Percentiles rank a stretch among this genome's conserved stretches.
Conservation (phyloP, 2,329 filamentous ascomycete species). For the Fusarium zealandicum region DNA sequence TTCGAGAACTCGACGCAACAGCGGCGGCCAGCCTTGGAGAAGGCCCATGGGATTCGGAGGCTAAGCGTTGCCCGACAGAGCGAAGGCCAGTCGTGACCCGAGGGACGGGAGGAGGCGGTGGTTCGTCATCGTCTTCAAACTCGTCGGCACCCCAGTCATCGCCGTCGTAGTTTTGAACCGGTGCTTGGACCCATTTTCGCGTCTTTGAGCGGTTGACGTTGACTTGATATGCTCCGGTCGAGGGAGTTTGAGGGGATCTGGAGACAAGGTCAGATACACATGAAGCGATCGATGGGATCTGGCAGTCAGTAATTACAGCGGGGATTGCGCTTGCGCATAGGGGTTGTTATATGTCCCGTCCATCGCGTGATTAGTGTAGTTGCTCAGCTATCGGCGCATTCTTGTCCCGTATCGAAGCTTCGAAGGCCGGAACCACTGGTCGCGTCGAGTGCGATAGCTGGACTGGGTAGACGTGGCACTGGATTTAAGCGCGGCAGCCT, state of each 20-base stretch:
- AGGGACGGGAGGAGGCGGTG: constrained; percentile 47
- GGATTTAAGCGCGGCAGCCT: constrained; percentile 20
- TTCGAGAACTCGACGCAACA: constrained; percentile 36
- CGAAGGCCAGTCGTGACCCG: constrained; percentile 39
- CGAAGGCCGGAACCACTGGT: constrained; percentile 1
- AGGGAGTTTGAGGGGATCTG: constrained; percentile 45
- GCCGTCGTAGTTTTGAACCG: constrained; percentile 85
- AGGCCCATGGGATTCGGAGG: constrained; percentile 38
- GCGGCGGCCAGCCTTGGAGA: constrained; percentile 39
- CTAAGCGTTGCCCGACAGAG: constrained; percentile 43
- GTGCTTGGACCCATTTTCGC: constrained; percentile 93
- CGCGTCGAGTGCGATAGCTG: constrained; percentile 13
- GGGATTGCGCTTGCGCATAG: constrained; percentile 39
- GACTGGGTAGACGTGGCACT: constrained; percentile 8
- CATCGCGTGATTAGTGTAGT: constrained; percentile 35
- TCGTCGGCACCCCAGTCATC: constrained; percentile 88
- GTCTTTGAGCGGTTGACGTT: constrained; percentile 91
- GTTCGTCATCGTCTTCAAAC: constrained; percentile 65
- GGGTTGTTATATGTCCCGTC: constrained; percentile 43
- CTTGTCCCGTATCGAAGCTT: constrained; percentile 21
- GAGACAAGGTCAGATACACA: constrained; percentile 18
- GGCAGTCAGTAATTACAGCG: constrained; percentile 36
- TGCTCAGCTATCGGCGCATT: constrained; percentile 36
- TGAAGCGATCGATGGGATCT: neutral
- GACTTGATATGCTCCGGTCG: constrained; percentile 68